Conservation (phyloP, 2,329 filamentous ascomycete species). For the Aspergillus sp. region DNA sequence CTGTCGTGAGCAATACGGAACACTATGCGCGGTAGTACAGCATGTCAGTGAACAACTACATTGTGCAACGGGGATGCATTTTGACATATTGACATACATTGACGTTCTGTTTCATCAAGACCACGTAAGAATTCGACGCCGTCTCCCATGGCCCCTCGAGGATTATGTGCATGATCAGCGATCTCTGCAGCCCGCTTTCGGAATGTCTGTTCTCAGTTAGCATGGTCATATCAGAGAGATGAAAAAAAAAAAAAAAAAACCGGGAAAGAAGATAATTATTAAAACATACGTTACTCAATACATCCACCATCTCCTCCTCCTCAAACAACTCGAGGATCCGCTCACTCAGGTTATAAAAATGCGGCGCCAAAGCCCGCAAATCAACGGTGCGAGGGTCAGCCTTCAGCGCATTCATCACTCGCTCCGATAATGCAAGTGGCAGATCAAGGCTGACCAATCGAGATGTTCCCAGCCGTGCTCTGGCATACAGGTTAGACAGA, state of each 20-base stretch:
- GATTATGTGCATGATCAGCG: slow-evolving; percentile 81
- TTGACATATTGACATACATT: slow-evolving; percentile 35
- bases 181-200: slow-evolving; percentile 74
- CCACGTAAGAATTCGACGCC: slow-evolving; percentile 77
- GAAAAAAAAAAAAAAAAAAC: neutral
- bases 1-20: slow-evolving; percentile 71
- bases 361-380: slow-evolving; percentile 70
- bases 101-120: slow-evolving; percentile 82
- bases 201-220: slow-evolving; percentile 55
- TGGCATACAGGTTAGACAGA: slow-evolving; percentile 10
- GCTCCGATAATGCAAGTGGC: slow-evolving; percentile 66
- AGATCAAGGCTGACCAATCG: slow-evolving; percentile 75
- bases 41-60: slow-evolving; percentile 11
- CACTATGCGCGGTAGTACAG: slow-evolving; percentile 34
- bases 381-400: slow-evolving; percentile 84
- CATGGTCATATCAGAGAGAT: neutral
- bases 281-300: slow-evolving; percentile 50
- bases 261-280: neutral
- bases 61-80: neutral
- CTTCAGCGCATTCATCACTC: slow-evolving; percentile 82
- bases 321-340: slow-evolving; percentile 87
- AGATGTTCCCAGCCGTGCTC: slow-evolving; percentile 38
- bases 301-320: slow-evolving; percentile 70
- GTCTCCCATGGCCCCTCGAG: slow-evolving; percentile 59
- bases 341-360: slow-evolving; percentile 82